phyloP scores from a whole-genome alignment of 139 green algal species.

The Coccomyxa sp. region DNA sequence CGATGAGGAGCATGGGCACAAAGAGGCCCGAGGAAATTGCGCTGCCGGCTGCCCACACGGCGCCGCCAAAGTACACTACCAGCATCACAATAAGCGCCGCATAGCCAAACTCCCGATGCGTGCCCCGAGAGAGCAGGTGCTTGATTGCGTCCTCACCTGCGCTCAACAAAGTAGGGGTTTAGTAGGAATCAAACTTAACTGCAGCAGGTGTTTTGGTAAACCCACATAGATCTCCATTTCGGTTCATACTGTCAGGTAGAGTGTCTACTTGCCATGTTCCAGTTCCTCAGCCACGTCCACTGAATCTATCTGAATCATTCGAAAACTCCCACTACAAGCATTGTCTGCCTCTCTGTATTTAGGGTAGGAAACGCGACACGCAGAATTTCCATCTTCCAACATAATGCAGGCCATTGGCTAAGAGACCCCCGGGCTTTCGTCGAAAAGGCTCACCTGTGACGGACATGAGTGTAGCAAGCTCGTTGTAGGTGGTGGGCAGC shows the following conservation, averaged over 20 bases:
- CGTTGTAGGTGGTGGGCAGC: slow-evolving; percentile 70
- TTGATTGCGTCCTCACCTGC: slow-evolving; percentile 80
- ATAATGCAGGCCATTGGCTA: no score
- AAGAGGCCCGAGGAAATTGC: slow-evolving; percentile 78
- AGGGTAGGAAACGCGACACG: no score
- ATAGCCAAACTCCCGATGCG: slow-evolving; percentile 82
- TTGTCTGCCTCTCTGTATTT: no score
- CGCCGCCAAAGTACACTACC: slow-evolving; percentile 53
- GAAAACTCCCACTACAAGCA: no score
- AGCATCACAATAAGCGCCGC: slow-evolving; percentile 60
- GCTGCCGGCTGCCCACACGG: slow-evolving; percentile 45
- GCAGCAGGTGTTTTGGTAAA: not conserved
- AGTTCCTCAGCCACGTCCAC: no score
- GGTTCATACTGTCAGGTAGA: no score
- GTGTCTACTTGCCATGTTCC: no score
- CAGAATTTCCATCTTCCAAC: no score
- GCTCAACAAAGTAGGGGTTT: not conserved
- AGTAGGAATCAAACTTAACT: not conserved
- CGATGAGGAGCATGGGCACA: slow-evolving; percentile 89
- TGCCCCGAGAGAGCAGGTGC: slow-evolving; percentile 73
- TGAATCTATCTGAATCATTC: no score
- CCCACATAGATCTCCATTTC: not conserved
- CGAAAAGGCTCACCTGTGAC: slow-evolving; percentile 24
- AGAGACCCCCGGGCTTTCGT: no score
- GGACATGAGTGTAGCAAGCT: slow-evolving; percentile 77